Evolutionary conservation across 805 yeast species (phyloP), one percentile per base, ranked within the genome.

Genomic region (Yamadazyma sp.): DNA sequence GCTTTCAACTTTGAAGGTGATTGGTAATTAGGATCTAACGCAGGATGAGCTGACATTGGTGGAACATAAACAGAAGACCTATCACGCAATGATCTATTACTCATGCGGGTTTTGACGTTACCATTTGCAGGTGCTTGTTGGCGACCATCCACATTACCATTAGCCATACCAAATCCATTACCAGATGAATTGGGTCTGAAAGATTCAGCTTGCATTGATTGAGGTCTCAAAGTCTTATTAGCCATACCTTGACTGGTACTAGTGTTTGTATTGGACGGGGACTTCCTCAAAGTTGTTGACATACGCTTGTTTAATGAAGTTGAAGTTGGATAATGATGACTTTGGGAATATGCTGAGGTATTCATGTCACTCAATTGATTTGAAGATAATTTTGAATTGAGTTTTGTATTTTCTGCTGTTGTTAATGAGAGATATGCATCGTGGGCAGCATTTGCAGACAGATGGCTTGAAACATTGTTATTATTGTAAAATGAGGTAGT

Each of bases 381-480:
- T 0, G 72, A 47, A 5, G 79, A 69, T 50, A 77, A 53, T 40
- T 73, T 72, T 1, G 91, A 82, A 57, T 84, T 84, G 38, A 82
- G 52, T 39, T 88, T 69, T 0, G 93, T 84, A 54, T 84, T 84
- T 50, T 83, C 88, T 1, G 89, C 89, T 0, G 93, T 84, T 1
- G 89, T 72, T 35, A 81, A 57, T 0, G 86, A 78, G 28, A 82
- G 51, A 47, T 82, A 82, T 0, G 85, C 87, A 40, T 71, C 73
- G 18, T 74, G 74, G 0, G 86, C 85, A 1, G 82, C 67, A 40
- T 53, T 62, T 17, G 24, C 35, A 23, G 23, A 39, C 17, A 16
- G 27, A 11, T 30, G 39, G 4, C 36, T 23, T 12, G 35, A 29
- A 28, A 16, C 31, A 17, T 28, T 28, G 8, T 13, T 11, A 23